phyloP scores from a whole-genome alignment of 306 rosid species.

The Delonix regia region DNA sequence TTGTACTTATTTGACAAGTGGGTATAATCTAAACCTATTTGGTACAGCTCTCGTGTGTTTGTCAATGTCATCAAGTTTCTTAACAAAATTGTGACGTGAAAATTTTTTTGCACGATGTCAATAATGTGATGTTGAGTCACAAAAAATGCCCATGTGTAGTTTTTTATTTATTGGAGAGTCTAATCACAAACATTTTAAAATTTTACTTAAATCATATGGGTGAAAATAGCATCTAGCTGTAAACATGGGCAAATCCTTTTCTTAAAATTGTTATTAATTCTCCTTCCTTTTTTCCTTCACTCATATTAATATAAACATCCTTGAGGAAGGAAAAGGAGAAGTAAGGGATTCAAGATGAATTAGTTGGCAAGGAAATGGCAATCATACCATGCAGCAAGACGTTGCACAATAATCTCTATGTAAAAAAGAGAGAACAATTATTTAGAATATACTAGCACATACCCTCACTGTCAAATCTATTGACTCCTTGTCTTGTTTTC shows the following conservation, averaged over 20 bases:
- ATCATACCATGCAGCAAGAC: slow-evolving; percentile 9
- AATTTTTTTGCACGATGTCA: too few relatives aligned
- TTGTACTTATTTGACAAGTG: not conserved
- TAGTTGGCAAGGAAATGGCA: not conserved
- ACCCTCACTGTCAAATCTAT: slow-evolving; percentile 48
- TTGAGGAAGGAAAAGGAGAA: not conserved
- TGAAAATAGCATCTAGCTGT: not conserved
- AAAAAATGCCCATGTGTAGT: too few relatives aligned
- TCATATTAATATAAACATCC: too few relatives aligned
- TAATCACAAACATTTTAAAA: too few relatives aligned
- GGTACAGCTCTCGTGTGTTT: too few relatives aligned
- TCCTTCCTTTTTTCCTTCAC: slow-evolving; percentile 4
- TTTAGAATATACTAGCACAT: slow-evolving; percentile 20
- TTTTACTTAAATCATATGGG: not conserved
- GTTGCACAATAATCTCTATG: not conserved
- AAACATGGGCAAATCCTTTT: not conserved
- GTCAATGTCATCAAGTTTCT: too few relatives aligned
- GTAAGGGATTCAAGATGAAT: slow-evolving; percentile 12
- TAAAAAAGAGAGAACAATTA: not conserved
- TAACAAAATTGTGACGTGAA: too few relatives aligned
- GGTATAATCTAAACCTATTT: not conserved
- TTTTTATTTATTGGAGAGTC: too few relatives aligned
- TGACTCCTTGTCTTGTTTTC: slow-evolving; percentile 29
- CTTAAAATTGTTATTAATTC: not conserved
- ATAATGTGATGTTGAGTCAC: too few relatives aligned